Conservation (phyloP, 1,284 basidiomycete genomes). For the Erythrobasidium hasegawianum region DNA sequence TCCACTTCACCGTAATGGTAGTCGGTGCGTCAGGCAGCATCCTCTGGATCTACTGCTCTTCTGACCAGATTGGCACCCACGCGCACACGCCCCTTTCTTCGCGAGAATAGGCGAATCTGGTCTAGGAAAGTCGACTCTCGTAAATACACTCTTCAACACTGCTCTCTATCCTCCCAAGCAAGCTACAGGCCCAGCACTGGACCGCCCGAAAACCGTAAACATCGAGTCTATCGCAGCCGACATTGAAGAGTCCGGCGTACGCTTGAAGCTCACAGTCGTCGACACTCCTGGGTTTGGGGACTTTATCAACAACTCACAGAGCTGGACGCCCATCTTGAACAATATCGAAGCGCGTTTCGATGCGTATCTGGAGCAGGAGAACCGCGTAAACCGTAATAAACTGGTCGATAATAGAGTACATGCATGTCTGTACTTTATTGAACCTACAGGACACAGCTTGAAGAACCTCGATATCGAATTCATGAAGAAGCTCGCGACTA, state of each 20-base stretch:
- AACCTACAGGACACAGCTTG: conserved; percentile 84
- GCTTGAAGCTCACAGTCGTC: conserved; percentile 91
- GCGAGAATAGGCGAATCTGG: conserved; percentile 80
- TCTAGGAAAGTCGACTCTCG: conserved; percentile 91
- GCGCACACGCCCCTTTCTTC: conserved; percentile 15
- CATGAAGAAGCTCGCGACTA: conserved; percentile 90
- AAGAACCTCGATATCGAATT: conserved; percentile 97
- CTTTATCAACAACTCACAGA: conserved; percentile 93
- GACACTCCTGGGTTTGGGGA: conserved; percentile 96
- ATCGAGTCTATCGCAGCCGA: conserved; percentile 98
- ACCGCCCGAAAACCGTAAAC: conserved; percentile 83
- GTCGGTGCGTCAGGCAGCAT: conserved; percentile 61
- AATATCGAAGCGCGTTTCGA: conserved; percentile 96
- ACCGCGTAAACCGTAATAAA: conserved; percentile 86
- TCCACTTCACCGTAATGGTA: conserved; percentile 94
- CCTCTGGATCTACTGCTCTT: conserved; percentile 11
- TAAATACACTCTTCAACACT: conserved; percentile 97
- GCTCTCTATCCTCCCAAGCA: conserved; percentile 84
- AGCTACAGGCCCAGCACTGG: conserved; percentile 69
- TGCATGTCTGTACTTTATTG: conserved; percentile 95
- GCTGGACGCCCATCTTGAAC: conserved; percentile 93
- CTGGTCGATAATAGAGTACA: conserved; percentile 69
- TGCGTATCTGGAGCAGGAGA: conserved; percentile 94
- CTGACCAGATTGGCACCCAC: conserved; percentile 16
- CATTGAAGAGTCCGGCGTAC: conserved; percentile 94